Base-by-base conservation (phyloP, 2,329 filamentous ascomycete species). In the Ploettnerulaceae sp. region DNA sequence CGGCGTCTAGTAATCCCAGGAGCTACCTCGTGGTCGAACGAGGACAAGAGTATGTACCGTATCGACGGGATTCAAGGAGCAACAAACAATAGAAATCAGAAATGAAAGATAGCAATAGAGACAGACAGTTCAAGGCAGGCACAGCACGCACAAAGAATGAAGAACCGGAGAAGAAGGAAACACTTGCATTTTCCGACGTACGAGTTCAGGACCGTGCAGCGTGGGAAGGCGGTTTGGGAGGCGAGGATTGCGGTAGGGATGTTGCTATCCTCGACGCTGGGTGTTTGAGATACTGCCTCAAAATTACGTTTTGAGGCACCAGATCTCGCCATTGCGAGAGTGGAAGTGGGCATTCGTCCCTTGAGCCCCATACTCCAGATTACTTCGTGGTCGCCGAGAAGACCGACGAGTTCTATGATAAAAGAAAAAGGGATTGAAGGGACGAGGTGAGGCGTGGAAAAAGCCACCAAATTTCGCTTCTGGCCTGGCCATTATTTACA, bases 201-300 rank as follows among this genome's bases (percentile, higher is more conserved):
- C n/a, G 40, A 40, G 17, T 28, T 39, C 26, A 38, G 29, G 39
- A 32, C 37, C 47, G 45, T 54, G 51, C 41, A 47, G 25, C 20
- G 38, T 25, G 39, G 45, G 31, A 34, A 26, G 47, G 31, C 31
- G 21, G 24, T 47, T 45, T 28, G 41, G 22, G 26, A 45, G n/a
- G 11, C 35, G 42, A 21, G 31, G 26, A 31, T 20, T 24, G 43
- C 32, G n/a, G 38, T 33, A 45, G 42, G 54, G 48, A 38, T 45
- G 17, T 37, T 4, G 36, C 28, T 45, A 54, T 53, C 53, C 48
- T 36, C 48, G 55, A 60, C 56, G 37, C 14, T 35, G 48, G 44
- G 51, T 52, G 55, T 58, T 57, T 60, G 41, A 46, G 50, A 45
- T 44, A 29, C 31, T 54, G 59, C 56, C 33, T 56, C 55, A 56